phyloP scores from a whole-genome alignment of 169 alveolate species.

The Theileria sp. region DNA sequence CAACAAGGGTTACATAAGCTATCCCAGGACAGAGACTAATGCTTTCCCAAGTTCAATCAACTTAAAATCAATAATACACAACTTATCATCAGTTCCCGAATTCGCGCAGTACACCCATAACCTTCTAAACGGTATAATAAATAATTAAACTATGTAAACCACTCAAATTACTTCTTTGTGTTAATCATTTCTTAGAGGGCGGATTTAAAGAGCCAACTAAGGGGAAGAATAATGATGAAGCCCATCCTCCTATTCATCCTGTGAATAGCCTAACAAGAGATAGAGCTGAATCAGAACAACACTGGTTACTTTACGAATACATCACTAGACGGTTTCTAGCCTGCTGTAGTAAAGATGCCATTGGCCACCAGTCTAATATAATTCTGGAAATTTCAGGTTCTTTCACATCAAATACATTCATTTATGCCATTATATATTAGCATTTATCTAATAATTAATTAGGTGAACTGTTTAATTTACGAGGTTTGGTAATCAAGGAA shows the following conservation, averaged over 20 bases:
- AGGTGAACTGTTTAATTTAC: constrained; percentile 55
- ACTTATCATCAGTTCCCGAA: constrained; percentile 70
- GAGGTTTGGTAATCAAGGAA: constrained; percentile 49
- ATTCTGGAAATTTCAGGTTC: constrained; percentile 69
- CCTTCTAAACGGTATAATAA: constrained; percentile 50
- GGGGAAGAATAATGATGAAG: constrained; percentile 93
- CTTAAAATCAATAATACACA: constrained; percentile 74
- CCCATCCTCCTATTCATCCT: constrained; percentile 99
- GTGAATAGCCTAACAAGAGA: constrained; percentile 86
- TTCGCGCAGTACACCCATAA: constrained; percentile 90
- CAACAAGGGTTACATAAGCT: constrained; percentile 89
- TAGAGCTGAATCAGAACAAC: constrained; percentile 70
- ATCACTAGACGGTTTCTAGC: constrained; percentile 82
- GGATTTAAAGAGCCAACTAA: constrained; percentile 77
- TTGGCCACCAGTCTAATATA: constrained; percentile 78
- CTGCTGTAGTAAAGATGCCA: constrained; percentile 78
- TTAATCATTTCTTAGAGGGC: constrained; percentile 16
- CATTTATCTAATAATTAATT: background rate
- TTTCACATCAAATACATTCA: background rate
- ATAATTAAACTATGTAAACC: background rate
- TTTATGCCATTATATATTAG: too few relatives aligned
- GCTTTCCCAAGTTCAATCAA: constrained; percentile 88
- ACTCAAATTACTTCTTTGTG: background rate
- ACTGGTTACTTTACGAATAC: constrained; percentile 79
- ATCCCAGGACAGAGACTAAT: constrained; percentile 99